phyloP scores from a whole-genome alignment of 495 filamentous ascomycete species.

The Neurospora africana region DNA sequence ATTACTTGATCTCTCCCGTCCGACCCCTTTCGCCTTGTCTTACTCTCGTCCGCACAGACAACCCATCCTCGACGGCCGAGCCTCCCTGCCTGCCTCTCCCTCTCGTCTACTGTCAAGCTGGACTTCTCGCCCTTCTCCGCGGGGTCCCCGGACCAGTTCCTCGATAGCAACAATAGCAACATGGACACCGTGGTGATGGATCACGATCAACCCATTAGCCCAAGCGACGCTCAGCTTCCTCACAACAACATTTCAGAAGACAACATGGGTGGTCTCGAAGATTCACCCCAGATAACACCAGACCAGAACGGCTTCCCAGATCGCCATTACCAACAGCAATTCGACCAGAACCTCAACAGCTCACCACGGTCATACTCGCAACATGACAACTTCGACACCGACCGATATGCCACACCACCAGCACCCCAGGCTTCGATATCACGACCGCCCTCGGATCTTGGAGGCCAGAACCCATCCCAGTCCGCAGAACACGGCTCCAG shows the following conservation, averaged over 20 bases:
- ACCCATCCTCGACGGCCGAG: background rate
- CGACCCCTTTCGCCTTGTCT: background rate
- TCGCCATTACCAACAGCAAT: constrained; percentile 24
- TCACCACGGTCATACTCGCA: constrained; percentile 19
- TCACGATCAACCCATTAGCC: constrained; percentile 22
- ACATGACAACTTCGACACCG: constrained; percentile 22
- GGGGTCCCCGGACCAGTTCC: constrained; percentile 40
- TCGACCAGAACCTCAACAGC: constrained; percentile 28
- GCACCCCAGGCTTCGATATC: constrained; percentile 27
- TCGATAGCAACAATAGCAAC: constrained; percentile 39
- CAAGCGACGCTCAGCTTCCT: background rate
- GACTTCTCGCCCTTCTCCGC: constrained; percentile 38
- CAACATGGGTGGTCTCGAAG: constrained; percentile 30
- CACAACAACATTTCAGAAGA: constrained; percentile 19
- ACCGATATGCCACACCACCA: constrained; percentile 32
- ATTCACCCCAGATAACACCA: constrained; percentile 15
- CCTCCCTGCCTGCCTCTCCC: background rate
- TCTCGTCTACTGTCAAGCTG: constrained; percentile 23
- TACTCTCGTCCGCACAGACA: background rate
- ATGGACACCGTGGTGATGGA: constrained; percentile 35
- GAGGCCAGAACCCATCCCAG: constrained; percentile 23
- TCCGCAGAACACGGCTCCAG: constrained; percentile 25
- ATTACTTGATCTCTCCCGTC: background rate
- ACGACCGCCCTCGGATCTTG: constrained; percentile 42
- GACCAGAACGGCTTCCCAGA: constrained; percentile 16